Evolutionary conservation across 441 rosid species (phyloP), one percentile per base, ranked within the genome.

Genomic region (Sinapis alba): DNA sequence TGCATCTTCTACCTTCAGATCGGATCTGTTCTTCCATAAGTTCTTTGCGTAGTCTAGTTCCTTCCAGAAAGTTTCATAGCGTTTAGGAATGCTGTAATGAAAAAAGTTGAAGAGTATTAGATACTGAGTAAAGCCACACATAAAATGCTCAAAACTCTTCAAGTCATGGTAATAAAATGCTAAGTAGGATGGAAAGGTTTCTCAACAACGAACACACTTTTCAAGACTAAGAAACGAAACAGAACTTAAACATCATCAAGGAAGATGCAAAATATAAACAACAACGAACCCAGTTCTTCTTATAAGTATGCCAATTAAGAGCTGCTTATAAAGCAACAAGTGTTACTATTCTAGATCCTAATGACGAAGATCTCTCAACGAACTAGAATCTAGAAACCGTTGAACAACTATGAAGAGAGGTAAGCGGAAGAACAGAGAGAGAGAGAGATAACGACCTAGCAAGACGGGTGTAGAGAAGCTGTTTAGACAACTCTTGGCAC

Each of bases 401-500:
- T 54, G 21, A 4, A 27, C 6, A 41, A 18, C 12, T 28, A 63
- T 10, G 58, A 6, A 10, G 1, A 61, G 43, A 36, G 43, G 10
- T 10, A 36, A 36, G 43, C 10, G 36, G 2, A 7, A 30, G 36
- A 30, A 30, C 11, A 7, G 34, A 20, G 62, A 65, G 21, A 23
- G 32, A 57, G 24, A 19, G 32, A 58, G 62, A 80, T 45, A 50
- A 32, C 50, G 26, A 93, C 98, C 98, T 90, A 23, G 93, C 94
- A 1, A 90, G 91, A 57, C 96, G 94, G 61, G 97, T 88, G 87
- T 89, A 90, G 0, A 92, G 77, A 73, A 92, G 80, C 67, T 90
- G 94, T 83, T 92, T 86, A n/a, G 91, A 74, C 78, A 92, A 71
- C 68, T 74, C 80, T 45, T 81, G 82, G 79, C 97, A 92, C 71